phyloP scores from a whole-genome alignment of 768 basidiomycete genomes.

The Trametes elegans region DNA sequence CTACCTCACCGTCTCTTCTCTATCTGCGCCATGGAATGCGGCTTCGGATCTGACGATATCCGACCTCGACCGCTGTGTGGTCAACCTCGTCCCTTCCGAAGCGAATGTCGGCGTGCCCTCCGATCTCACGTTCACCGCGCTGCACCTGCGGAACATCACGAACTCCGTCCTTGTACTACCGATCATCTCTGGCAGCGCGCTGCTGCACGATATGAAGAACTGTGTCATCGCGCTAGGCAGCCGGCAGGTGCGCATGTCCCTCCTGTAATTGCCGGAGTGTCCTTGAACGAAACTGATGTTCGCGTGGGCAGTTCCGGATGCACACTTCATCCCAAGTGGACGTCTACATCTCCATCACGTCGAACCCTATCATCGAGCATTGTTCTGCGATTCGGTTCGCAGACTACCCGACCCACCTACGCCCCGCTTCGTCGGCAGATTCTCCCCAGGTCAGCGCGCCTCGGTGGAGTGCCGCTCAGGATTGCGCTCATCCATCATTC shows the following conservation, averaged over 20 bases:
- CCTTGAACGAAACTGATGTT: no score
- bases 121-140: constrained; percentile 41
- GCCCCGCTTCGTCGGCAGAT: constrained; percentile 2
- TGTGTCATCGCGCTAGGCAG: constrained; percentile 72
- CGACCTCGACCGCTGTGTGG: constrained; percentile 65
- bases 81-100: constrained; percentile 52
- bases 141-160: constrained; percentile 62
- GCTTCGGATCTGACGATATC: constrained; percentile 59
- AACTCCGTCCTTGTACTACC: constrained; percentile 69
- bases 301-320: constrained; percentile 85
- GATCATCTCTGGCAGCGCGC: constrained; percentile 62
- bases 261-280: no score
- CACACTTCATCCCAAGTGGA: constrained; percentile 66
- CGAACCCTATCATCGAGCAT: constrained; percentile 81
- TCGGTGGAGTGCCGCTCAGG: background rate
- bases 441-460: constrained; percentile 2
- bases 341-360: constrained; percentile 63
- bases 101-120: constrained; percentile 6
- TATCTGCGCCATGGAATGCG: constrained; percentile 33
- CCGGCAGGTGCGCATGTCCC: constrained; percentile 64
- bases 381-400: constrained; percentile 63
- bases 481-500: background rate
- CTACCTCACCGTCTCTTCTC: constrained; percentile 46
- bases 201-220: constrained; percentile 60
- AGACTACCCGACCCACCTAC: constrained; percentile 48